Percentiles rank a stretch among this genome's conserved stretches.
Evolutionary conservation across 1,139 yeast genomes (phyloP).

Genomic region (Lodderomyces pseudojiufengensis): DNA sequence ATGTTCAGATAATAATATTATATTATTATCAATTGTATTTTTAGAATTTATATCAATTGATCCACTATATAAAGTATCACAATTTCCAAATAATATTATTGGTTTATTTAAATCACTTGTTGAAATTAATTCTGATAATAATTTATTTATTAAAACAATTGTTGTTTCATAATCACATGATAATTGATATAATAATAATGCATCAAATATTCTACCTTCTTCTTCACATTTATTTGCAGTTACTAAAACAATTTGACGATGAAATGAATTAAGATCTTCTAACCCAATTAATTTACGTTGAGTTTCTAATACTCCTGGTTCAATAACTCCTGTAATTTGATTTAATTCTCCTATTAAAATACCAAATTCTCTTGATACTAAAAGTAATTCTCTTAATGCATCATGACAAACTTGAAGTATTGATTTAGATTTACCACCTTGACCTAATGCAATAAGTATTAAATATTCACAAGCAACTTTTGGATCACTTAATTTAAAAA

Average conservation of each 20-base stretch:
- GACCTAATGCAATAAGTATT: slow-evolving; percentile 59
- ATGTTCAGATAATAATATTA: slow-evolving; percentile 57
- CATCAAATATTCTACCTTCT: slow-evolving; percentile 86
- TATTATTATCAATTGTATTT: slow-evolving; percentile 42
- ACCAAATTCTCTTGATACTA: slow-evolving; percentile 82
- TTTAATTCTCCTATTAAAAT: slow-evolving; percentile 77
- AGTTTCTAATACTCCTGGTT: slow-evolving; percentile 81
- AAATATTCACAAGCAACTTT: slow-evolving; percentile 87
- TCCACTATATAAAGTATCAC: slow-evolving; percentile 21
- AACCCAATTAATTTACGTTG: slow-evolving; percentile 68
- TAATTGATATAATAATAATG: slow-evolving; percentile 79
- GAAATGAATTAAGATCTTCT: slow-evolving; percentile 46
- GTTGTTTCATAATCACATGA: slow-evolving; percentile 88
- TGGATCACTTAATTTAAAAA: slow-evolving; percentile 83
- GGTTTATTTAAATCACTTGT: slow-evolving; percentile 71
- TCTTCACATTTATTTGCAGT: slow-evolving; percentile 89
- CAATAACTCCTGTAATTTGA: slow-evolving; percentile 64
- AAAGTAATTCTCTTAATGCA: slow-evolving; percentile 76
- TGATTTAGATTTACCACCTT: slow-evolving; percentile 23
- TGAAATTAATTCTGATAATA: slow-evolving; percentile 76
- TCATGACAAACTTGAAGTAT: slow-evolving; percentile 67
- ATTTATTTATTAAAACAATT: slow-evolving; percentile 67
- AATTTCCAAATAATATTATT: slow-evolving; percentile 38
- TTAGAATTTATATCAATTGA: slow-evolving; percentile 16
- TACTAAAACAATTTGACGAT: slow-evolving; percentile 65